These are phyloP conservation scores for Amphibolis antarctica DNA, from an alignment of 106 monocot species.

Conservation along the genomic window DNA sequence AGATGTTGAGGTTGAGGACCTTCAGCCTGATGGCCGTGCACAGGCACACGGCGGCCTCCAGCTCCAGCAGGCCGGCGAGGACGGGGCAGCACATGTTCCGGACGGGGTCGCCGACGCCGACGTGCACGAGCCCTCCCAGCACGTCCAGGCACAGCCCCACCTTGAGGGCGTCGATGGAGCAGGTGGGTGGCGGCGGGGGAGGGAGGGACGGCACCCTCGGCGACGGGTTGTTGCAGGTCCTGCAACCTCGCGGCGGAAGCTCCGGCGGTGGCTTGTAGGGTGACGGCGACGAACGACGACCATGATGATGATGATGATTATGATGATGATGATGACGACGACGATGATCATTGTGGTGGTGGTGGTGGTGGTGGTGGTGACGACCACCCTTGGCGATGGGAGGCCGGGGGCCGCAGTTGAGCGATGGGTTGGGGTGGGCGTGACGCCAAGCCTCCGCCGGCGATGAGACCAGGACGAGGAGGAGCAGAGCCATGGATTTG, in stretches of 20 bases:
- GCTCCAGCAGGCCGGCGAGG: conserved; percentile 19
- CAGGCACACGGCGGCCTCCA: conserved; percentile 34
- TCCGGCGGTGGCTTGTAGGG: conserved; percentile 3
- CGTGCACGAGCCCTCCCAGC: conserved; percentile 30
- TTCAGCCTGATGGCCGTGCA: conserved; percentile 19
- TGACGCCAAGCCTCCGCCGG: background rate
- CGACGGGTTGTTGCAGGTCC: background rate
- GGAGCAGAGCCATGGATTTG: background rate
- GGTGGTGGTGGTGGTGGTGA: too few species aligned
- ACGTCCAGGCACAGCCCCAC: conserved; percentile 32
- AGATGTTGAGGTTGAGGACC: conserved; percentile 35
- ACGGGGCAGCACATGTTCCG: conserved; percentile 32
- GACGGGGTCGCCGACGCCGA: conserved; percentile 16
- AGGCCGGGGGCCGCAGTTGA: background rate
- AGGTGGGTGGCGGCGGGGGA: conserved; percentile 12
- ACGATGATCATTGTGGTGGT: background rate
- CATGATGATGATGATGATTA: background rate
- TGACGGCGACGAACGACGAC: background rate
- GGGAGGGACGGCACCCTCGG: background rate
- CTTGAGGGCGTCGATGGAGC: conserved; percentile 29
- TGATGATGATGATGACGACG: background rate
- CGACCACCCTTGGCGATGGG: background rate
- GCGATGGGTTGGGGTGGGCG: too few species aligned
- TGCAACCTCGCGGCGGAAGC: too few species aligned
- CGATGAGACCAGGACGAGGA: background rate